Evolutionary conservation across 2,329 filamentous ascomycete species (phyloP), one percentile per base, ranked within the genome.

Genomic region (Fusarium zealandicum): DNA sequence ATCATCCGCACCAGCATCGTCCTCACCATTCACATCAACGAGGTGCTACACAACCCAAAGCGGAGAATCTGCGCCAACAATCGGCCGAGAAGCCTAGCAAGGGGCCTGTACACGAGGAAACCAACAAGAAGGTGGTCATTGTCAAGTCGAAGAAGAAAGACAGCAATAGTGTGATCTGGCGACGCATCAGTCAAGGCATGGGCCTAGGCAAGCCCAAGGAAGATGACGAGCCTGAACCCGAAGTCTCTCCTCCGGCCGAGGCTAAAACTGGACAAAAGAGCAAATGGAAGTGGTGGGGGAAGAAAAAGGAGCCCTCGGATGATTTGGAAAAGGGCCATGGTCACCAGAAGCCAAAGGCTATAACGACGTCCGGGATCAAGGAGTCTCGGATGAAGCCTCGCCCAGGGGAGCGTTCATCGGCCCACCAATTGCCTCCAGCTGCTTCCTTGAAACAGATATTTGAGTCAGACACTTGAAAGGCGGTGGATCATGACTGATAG

Each of bases 231-330:
- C 7, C 6, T 14, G 31, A 20, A 9, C 7, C 39, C 16, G 17
- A 22, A 5, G 6, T 22, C 4, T n/a, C n/a, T 9, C 12, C 12
- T 20, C 9, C 10, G 7, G n/a, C 5, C 1, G 39, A 33, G 3
- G 9, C 18, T 9, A 45, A 43, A 7, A 16, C 13, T 11, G 61
- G 20, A 22, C 45, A 35, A n/a, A 61, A 35, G 35, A 46, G 44
- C 12, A 61, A 50, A 6, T 61, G 57, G 57, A 58, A 27, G 27
- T 61, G 57, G 20, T 54, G 56, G 58, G 27, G 43, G 6, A 57
- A 47, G 6, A 35, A 44, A 18, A 31, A 57, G 10, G 28, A 49
- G 25, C n/a, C 18, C 10, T 7, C 7, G 10, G 13, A 13, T 2
- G 9, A 17, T 25, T 31, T 8, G 13, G 48, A 40, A 12, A 10